Evolutionary conservation across 2,329 filamentous ascomycete genomes (phyloP).

Genomic region (Epichloe elymi): DNA sequence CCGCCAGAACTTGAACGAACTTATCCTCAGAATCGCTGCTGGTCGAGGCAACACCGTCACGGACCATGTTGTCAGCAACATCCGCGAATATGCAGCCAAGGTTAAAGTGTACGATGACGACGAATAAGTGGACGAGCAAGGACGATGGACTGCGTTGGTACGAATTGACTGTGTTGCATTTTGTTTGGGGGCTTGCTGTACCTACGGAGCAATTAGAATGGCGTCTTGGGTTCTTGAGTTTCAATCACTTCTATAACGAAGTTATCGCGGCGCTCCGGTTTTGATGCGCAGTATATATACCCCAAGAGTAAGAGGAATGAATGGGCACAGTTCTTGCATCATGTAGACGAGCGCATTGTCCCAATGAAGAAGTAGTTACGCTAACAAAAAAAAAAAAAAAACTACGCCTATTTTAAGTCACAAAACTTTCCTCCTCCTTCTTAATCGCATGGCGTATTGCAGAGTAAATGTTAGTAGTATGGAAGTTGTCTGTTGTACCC

Average conservation of each 20-base stretch:
- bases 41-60: conserved; percentile 71
- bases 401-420: no score
- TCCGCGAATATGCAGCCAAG: conserved; percentile 67
- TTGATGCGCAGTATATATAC: background rate
- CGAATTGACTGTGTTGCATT: background rate
- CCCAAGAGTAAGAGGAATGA: background rate
- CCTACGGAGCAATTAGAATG: background rate
- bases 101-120: conserved; percentile 68
- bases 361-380: background rate
- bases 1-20: conserved; percentile 75
- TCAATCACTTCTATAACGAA: background rate
- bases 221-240: background rate
- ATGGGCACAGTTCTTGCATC: background rate
- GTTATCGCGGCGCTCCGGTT: background rate
- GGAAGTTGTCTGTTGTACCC: background rate
- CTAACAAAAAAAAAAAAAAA: no score
- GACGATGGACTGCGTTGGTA: background rate
- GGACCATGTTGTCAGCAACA: conserved; percentile 68
- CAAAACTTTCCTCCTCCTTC: no score
- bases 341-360: background rate
- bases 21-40: conserved; percentile 75
- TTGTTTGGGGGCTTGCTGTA: background rate
- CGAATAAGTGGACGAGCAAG: conserved; percentile 4
- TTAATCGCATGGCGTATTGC: background rate
- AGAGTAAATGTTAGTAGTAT: background rate